Base-by-base conservation (phyloP, 2,329 filamentous ascomycete species). In the Huntiella omanensis region DNA sequence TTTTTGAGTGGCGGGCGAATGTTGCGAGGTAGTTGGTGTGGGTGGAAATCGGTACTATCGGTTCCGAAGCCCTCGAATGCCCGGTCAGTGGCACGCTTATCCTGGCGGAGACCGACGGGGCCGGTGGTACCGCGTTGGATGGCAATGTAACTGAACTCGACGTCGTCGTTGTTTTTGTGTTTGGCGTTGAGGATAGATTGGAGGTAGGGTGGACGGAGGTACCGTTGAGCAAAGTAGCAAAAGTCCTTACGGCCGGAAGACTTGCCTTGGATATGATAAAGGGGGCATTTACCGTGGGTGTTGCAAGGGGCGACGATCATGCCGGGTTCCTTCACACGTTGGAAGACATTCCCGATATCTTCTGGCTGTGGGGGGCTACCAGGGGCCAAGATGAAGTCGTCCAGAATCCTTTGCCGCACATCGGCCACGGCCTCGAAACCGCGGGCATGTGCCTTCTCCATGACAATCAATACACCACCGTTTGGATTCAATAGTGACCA, bases 381-480 rank as follows among this genome's bases (percentile, higher is more conserved):
- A 5, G 54, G 64, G 7, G 63, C 62, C 10, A 76, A 63, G 47
- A 94, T 80, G 57, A 83, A 78, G 39, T 80, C 75, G 50, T 82
- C 73, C 1, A 96, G 67, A 1, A 98, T 65, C 50, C 83, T 75
- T 37, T 86, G 72, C 43, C 91, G 77, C 4, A 87, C 86, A 41
- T 81, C 82, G 8, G 85, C 88, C 36, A 98, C 75, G 11, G 84
- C 83, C 59, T 96, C 91, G 53, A 98, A 98, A 0, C 91, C 91
- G 38, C 84, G 76, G 10, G 86, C 83, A 10, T 93, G 75, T 0
- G 86, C 91, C 60, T 95, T 96, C 59, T 98, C 91, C 16, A 95
- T 64, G 3, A 96, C 63, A 42, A 96, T 74, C 4, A 98, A 68
- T 11, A 98, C 73, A 33, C 91, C 91, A 1, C 88, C 88, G 13